These are phyloP conservation scores for Flagelloscypha sp. DNA, from an alignment of 768 basidiomycete genomes.

Conservation along the genomic window DNA sequence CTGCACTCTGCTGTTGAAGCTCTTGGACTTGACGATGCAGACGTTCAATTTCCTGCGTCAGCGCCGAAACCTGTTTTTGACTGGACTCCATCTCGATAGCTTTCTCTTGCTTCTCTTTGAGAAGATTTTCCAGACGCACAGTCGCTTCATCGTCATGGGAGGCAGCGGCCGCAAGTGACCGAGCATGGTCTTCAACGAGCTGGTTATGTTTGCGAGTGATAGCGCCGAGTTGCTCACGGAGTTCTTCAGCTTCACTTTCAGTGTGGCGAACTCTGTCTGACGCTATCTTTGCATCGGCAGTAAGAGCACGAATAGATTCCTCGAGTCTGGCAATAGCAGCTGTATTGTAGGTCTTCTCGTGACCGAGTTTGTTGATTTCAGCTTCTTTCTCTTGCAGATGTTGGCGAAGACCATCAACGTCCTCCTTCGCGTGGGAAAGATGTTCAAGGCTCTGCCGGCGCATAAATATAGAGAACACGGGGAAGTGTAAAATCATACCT, in stretches of 20 bases:
- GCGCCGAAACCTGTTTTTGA: conserved; percentile 38
- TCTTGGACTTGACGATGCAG: conserved; percentile 57
- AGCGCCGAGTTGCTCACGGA: conserved; percentile 46
- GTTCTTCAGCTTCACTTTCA: conserved; percentile 41
- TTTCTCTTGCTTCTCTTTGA: conserved; percentile 46
- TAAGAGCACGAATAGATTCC: conserved; percentile 50
- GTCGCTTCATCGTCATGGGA: conserved; percentile 39
- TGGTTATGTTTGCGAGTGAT: conserved; percentile 50
- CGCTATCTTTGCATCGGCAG: conserved; percentile 45
- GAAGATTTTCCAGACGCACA: conserved; percentile 37
- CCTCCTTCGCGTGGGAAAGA: conserved; percentile 45
- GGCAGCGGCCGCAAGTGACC: conserved; percentile 37
- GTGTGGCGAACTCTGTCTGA: conserved; percentile 38
- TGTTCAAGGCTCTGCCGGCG: conserved; percentile 41
- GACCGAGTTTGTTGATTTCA: conserved; percentile 40
- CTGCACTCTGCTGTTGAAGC: conserved; percentile 74
- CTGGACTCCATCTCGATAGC: conserved; percentile 42
- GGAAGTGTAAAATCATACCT: conserved; percentile 30
- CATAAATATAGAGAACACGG: not conserved
- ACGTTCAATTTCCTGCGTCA: conserved; percentile 53
- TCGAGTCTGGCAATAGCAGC: conserved; percentile 42
- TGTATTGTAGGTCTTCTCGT: conserved; percentile 50
- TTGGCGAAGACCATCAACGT: conserved; percentile 36
- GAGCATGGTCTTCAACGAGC: conserved; percentile 37
- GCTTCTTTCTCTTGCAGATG: conserved; percentile 47